These are phyloP conservation scores for Abrus precatorius DNA, from an alignment of 306 rosid genomes.

Conservation along the genomic window DNA sequence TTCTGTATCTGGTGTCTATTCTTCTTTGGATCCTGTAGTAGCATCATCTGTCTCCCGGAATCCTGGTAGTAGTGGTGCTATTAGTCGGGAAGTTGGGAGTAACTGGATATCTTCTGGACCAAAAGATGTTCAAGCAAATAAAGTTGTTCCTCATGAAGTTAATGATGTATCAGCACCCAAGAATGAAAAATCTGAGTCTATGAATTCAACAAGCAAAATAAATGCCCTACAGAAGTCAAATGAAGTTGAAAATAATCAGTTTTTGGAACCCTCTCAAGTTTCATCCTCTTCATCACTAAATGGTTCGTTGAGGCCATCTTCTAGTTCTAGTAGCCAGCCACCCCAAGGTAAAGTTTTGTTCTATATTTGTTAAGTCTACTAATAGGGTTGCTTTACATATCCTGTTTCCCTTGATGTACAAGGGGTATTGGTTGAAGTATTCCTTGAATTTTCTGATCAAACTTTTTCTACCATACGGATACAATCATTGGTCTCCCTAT, in stretches of 20 bases:
- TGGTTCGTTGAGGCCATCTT: conserved; percentile 54
- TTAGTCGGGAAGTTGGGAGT: conserved; percentile 54
- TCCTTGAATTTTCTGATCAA: conserved; percentile 19
- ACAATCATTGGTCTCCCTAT: background rate
- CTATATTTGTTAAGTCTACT: conserved; percentile 36
- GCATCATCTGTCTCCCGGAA: conserved; percentile 47
- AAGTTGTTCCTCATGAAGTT: conserved; percentile 42
- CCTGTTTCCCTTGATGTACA: conserved; percentile 12
- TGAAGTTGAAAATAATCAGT: conserved; percentile 49
- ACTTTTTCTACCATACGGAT: conserved; percentile 12
- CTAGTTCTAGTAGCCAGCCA: conserved; percentile 50
- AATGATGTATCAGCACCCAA: conserved; percentile 54
- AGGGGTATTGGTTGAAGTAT: conserved; percentile 9
- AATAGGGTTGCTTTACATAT: conserved; percentile 10
- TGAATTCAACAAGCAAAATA: conserved; percentile 37
- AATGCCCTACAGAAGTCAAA: conserved; percentile 48
- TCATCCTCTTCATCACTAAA: conserved; percentile 47
- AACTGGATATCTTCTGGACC: conserved; percentile 50
- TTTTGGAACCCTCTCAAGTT: conserved; percentile 47
- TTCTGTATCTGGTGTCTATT: conserved; percentile 51
- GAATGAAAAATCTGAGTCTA: conserved; percentile 48
- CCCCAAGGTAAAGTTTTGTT: conserved; percentile 49
- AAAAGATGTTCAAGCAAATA: conserved; percentile 52
- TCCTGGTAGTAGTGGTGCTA: conserved; percentile 44
- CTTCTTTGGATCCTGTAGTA: conserved; percentile 61